Percentiles rank a stretch among this genome's conserved stretches.
These are phyloP conservation scores for Podaxis sp. DNA, from an alignment of 768 basidiomycete species.

Conservation along the genomic window DNA sequence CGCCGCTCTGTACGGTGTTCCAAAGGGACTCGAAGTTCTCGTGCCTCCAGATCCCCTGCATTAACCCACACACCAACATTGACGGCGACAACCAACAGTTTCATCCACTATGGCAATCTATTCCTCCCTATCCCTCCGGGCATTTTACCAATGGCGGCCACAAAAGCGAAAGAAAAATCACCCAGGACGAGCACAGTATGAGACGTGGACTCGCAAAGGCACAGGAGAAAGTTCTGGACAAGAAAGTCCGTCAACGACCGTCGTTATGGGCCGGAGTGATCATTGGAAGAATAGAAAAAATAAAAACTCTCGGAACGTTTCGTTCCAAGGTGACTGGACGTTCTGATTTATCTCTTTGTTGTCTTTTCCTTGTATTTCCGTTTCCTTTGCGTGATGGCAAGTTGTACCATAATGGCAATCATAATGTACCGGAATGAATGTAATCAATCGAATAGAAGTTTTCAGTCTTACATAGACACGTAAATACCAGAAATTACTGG, in stretches of 20 bases:
- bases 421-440: too few species aligned
- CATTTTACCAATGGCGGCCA: not conserved
- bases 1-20: too few species aligned
- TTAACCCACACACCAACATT: not conserved
- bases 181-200: not conserved
- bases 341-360: not conserved
- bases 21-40: too few species aligned
- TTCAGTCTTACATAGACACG: too few species aligned
- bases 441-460: too few species aligned
- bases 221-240: not conserved
- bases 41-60: too few species aligned
- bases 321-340: not conserved
- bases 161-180: not conserved
- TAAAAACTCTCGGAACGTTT: not conserved
- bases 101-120: not conserved
- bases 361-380: not conserved
- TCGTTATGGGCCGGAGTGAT: not conserved
- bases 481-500: not conserved
- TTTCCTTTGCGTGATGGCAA: too few species aligned
- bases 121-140: not conserved
- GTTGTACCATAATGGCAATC: not conserved
- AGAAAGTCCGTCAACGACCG: not conserved
- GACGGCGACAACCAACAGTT: not conserved
- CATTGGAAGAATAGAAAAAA: not conserved
- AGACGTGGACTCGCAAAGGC: not conserved